Percentiles rank a stretch among this genome's conserved stretches.
Evolutionary conservation across 306 rosid species (phyloP).

Genomic region (Vachellia collinsii): DNA sequence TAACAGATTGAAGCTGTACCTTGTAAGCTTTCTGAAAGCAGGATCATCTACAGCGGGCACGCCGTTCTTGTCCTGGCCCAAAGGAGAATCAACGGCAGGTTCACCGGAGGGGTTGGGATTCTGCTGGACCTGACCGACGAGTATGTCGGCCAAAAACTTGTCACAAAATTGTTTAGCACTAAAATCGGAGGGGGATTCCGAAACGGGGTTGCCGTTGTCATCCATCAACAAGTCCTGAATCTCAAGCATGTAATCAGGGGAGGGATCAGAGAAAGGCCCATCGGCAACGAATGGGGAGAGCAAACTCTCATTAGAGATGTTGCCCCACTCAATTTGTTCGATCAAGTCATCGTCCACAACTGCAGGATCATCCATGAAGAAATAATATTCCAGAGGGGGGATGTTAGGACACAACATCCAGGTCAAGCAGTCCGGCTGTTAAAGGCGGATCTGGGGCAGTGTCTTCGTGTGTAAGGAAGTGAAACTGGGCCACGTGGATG

Average conservation of each 20-base stretch:
- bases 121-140: conserved; percentile 37
- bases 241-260: conserved; percentile 35
- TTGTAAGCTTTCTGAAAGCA: conserved; percentile 56
- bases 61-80: conserved; percentile 42
- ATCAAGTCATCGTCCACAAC: background rate
- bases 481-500: conserved; percentile 16
- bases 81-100: conserved; percentile 7
- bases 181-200: conserved; percentile 29
- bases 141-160: conserved; percentile 51
- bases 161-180: conserved; percentile 23
- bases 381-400: background rate
- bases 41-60: conserved; percentile 45
- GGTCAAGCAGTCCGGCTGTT: background rate
- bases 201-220: conserved; percentile 37
- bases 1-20: conserved; percentile 44
- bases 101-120: conserved; percentile 38
- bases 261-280: conserved; percentile 3
- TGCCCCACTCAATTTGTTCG: conserved; percentile 45
- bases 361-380: conserved; percentile 34
- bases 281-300: conserved; percentile 18
- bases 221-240: conserved; percentile 65
- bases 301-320: conserved; percentile 38
- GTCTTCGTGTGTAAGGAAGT: conserved; percentile 35
- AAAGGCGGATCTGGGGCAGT: background rate
- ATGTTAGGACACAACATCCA: background rate